Conservation (phyloP, 306 rosid genomes). For the Crotalaria pallida region DNA sequence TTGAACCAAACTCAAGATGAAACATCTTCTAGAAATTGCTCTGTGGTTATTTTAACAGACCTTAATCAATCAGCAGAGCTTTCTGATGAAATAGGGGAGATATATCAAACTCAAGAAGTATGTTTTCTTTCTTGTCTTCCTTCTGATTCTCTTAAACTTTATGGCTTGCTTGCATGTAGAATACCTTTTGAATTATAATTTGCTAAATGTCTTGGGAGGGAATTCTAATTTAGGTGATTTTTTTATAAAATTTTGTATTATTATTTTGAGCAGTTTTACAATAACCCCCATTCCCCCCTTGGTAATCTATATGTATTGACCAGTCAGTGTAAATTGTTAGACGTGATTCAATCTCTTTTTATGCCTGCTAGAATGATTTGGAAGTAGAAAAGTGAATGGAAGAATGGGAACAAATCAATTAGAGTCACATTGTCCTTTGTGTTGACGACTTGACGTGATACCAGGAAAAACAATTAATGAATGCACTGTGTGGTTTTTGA, state of each 20-base stretch:
- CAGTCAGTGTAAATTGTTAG: background rate
- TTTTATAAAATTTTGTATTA: background rate
- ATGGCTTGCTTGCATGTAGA: background rate
- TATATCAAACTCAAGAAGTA: conserved; percentile 13
- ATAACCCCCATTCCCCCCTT: background rate
- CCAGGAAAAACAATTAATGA: background rate
- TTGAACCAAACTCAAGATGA: background rate
- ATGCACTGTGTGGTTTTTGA: background rate
- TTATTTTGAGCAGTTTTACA: background rate
- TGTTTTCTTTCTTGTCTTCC: background rate
- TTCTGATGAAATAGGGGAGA: background rate
- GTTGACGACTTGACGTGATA: background rate
- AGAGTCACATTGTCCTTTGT: background rate
- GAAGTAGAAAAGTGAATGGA: background rate
- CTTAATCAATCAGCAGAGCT: conserved; percentile 22
- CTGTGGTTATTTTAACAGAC: background rate
- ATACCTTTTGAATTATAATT: background rate
- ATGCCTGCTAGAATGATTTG: background rate
- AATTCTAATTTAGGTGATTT: background rate
- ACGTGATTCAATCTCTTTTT: background rate
- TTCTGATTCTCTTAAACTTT: background rate
- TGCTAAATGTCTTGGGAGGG: background rate
- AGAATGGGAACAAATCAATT: background rate
- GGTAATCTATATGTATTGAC: background rate
- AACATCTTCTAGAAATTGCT: conserved; percentile 7